Evolutionary conservation across 495 filamentous ascomycete genomes (phyloP).

Genomic region (Tetracladium setigerum): DNA sequence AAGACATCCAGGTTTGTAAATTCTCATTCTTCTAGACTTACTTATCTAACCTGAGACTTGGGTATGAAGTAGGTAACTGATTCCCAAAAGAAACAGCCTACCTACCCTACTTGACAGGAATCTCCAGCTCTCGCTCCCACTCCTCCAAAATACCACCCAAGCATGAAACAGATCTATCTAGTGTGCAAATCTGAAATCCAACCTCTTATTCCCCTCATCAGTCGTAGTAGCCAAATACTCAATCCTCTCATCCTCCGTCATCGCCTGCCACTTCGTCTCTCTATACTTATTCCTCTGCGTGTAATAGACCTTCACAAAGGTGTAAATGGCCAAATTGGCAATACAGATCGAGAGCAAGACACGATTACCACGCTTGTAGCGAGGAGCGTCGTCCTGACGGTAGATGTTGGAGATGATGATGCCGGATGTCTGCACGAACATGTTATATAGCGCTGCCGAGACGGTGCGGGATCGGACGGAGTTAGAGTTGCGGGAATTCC

Average conservation of each 20-base stretch:
- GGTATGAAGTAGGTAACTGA: no score
- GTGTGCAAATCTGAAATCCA: slow-evolving; percentile 41
- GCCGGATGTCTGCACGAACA: slow-evolving; percentile 50
- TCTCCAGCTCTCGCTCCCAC: no score
- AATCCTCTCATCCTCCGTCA: slow-evolving; percentile 30
- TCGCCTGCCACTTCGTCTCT: slow-evolving; percentile 28
- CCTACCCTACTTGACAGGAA: no score
- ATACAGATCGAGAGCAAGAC: slow-evolving; percentile 20
- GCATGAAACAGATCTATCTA: no score
- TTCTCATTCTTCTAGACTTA: no score
- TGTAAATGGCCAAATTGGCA: slow-evolving; percentile 24
- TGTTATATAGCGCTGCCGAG: slow-evolving; percentile 43
- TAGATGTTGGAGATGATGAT: slow-evolving; percentile 48
- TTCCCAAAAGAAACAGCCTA: no score
- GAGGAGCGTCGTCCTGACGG: slow-evolving; percentile 43
- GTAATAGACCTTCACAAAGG: slow-evolving; percentile 35
- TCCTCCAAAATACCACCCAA: no score
- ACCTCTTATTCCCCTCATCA: slow-evolving; percentile 33
- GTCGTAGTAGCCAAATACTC: slow-evolving; percentile 32
- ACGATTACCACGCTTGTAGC: slow-evolving; percentile 37
- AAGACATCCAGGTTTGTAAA: no score
- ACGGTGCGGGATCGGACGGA: slow-evolving; percentile 22
- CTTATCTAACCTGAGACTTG: no score
- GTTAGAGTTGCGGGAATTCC: slow-evolving; percentile 43
- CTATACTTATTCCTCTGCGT: slow-evolving; percentile 34